Conservation (phyloP, 805 yeast species). For the Saccharomycopsis javanensis region DNA sequence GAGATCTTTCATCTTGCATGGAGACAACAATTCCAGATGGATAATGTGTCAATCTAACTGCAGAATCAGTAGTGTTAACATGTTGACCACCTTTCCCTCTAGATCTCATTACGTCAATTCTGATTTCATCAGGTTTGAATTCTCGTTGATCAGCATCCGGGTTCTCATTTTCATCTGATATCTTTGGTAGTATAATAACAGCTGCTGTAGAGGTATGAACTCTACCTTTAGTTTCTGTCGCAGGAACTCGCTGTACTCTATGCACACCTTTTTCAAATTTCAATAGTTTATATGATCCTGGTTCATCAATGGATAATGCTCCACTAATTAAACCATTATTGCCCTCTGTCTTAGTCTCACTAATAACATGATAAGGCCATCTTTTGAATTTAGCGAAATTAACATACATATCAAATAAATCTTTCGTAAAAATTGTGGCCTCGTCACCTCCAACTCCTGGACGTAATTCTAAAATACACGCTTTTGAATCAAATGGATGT, state of each 20-base stretch:
- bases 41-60: constrained; percentile 83
- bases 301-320: constrained; percentile 58
- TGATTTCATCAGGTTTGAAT: constrained; percentile 77
- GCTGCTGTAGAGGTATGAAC: constrained; percentile 96
- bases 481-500: constrained; percentile 62
- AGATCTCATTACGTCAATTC: constrained; percentile 95
- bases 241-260: constrained; percentile 89
- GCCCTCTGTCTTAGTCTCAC: constrained; percentile 40
- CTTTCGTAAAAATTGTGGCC: constrained; percentile 78
- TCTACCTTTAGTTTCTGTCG: constrained; percentile 87
- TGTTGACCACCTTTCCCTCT: constrained; percentile 98
- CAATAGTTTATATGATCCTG: constrained; percentile 65
- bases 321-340: constrained; percentile 72
- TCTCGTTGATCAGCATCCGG: constrained; percentile 51
- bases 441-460: constrained; percentile 97
- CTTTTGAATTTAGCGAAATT: constrained; percentile 52
- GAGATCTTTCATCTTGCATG: constrained; percentile 94
- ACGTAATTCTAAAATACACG: constrained; percentile 74
- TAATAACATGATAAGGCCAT: constrained; percentile 60
- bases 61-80: constrained; percentile 95
- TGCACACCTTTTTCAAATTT: constrained; percentile 93
- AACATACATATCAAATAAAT: constrained; percentile 72
- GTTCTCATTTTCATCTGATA: constrained; percentile 37
- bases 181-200: constrained; percentile 82
- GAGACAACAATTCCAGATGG: constrained; percentile 85